These are phyloP conservation scores for Myxozyma lipomycoides DNA, from an alignment of 805 yeast species.

Conservation along the genomic window DNA sequence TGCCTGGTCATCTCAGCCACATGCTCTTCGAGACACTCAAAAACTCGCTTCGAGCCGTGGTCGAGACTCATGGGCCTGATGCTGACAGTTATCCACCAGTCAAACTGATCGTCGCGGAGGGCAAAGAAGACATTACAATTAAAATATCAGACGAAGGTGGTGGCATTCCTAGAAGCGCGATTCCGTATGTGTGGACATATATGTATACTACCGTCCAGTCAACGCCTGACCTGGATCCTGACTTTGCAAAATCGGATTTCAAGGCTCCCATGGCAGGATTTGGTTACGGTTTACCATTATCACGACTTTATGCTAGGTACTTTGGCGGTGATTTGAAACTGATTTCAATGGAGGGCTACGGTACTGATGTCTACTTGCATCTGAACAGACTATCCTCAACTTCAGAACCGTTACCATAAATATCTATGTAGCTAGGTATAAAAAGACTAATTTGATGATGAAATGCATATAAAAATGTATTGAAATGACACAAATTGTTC, in stretches of 20 bases:
- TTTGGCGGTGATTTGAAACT: constrained; percentile 77
- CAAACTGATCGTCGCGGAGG: constrained; percentile 81
- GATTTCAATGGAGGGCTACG: constrained; percentile 87
- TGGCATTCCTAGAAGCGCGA: constrained; percentile 79
- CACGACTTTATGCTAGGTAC: constrained; percentile 79
- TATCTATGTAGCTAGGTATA: background rate
- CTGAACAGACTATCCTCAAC: constrained; percentile 71
- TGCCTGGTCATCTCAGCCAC: constrained; percentile 88
- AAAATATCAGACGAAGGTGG: constrained; percentile 93
- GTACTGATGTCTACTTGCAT: constrained; percentile 88
- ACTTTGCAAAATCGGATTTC: constrained; percentile 57
- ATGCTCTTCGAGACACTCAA: constrained; percentile 86
- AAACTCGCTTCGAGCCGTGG: constrained; percentile 83
- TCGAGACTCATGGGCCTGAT: constrained; percentile 66
- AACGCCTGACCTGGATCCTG: constrained; percentile 61
- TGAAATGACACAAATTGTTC: too few relatives aligned
- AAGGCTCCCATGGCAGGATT: constrained; percentile 93
- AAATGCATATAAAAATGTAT: too few relatives aligned
- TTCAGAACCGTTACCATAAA: constrained; percentile 54
- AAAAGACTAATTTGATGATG: too few relatives aligned
- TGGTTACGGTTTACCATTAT: constrained; percentile 86
- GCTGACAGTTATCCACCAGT: constrained; percentile 77
- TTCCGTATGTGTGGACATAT: constrained; percentile 86
- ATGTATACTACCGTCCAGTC: constrained; percentile 81
- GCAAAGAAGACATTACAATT: constrained; percentile 84